These are phyloP conservation scores for Garcia nutans DNA, from an alignment of 345 rosid genomes.

Conservation along the genomic window DNA sequence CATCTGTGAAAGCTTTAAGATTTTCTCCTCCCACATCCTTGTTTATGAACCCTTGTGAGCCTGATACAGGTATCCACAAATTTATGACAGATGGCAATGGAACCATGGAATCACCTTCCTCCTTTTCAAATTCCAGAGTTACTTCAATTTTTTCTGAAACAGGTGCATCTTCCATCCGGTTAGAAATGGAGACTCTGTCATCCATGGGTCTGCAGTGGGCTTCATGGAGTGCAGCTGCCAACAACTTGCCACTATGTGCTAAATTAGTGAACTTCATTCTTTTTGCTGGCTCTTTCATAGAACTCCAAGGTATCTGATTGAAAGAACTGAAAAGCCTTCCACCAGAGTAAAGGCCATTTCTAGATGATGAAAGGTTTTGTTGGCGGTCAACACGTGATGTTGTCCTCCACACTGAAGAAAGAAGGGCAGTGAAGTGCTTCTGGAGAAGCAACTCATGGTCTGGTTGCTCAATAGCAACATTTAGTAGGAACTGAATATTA, in stretches of 20 bases:
- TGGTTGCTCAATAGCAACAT: slow-evolving; percentile 69
- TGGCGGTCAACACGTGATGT: slow-evolving; percentile 27
- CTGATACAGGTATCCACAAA: slow-evolving; percentile 54
- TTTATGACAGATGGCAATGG: slow-evolving; percentile 56
- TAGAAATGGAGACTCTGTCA: slow-evolving; percentile 38
- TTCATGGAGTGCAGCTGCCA: slow-evolving; percentile 73
- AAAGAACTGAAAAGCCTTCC: slow-evolving; percentile 48
- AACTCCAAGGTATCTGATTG: slow-evolving; percentile 36
- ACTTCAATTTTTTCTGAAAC: slow-evolving; percentile 52
- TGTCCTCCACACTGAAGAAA: slow-evolving; percentile 78
- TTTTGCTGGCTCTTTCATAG: slow-evolving; percentile 40
- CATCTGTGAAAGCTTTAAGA: slow-evolving; percentile 43
- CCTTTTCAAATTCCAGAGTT: slow-evolving; percentile 65
- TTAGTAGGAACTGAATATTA: slow-evolving; percentile 63
- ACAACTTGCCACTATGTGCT: slow-evolving; percentile 45
- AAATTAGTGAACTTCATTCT: slow-evolving; percentile 56
- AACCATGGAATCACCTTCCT: slow-evolving; percentile 38
- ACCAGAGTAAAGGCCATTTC: slow-evolving; percentile 48
- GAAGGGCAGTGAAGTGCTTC: slow-evolving; percentile 82
- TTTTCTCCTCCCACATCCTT: slow-evolving; percentile 38
- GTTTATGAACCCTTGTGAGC: slow-evolving; percentile 27
- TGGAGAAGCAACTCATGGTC: slow-evolving; percentile 89
- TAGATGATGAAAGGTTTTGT: slow-evolving; percentile 36
- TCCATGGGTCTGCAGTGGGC: slow-evolving; percentile 38
- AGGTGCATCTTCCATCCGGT: slow-evolving; percentile 42